Conservation (phyloP, 2,329 filamentous ascomycete species). For the Phialophora chinensis region DNA sequence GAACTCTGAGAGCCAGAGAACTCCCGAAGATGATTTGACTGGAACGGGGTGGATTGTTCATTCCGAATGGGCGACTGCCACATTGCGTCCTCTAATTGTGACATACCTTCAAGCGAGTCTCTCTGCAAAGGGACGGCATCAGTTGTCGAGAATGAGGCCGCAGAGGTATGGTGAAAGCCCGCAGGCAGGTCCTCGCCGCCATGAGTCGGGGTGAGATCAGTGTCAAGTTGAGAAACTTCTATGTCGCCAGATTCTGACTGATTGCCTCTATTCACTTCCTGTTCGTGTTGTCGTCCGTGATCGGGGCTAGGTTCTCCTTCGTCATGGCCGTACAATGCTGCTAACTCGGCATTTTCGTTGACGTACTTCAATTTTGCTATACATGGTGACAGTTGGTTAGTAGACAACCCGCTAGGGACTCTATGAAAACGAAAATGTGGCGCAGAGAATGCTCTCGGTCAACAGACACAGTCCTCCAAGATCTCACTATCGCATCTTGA, state of each 20-base stretch:
- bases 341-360: constrained; percentile 40
- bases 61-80: neutral
- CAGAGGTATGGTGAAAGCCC: neutral
- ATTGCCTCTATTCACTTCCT: neutral
- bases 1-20: neutral
- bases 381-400: neutral
- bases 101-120: neutral
- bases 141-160: neutral
- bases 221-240: constrained; percentile 1
- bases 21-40: neutral
- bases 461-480: too few species aligned
- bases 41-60: neutral
- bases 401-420: neutral
- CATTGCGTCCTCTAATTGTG: neutral
- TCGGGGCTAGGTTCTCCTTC: constrained; percentile 2
- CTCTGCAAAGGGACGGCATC: neutral
- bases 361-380: constrained; percentile 38
- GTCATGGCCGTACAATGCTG: constrained; percentile 31
- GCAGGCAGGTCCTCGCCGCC: neutral
- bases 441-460: neutral
- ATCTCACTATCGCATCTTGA: too few species aligned
- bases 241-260: neutral
- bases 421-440: neutral
- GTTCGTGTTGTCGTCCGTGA: neutral
- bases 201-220: neutral